These are phyloP conservation scores for Glebionis coronaria DNA, from an alignment of 129 eudicot genomes.

Conservation along the genomic window DNA sequence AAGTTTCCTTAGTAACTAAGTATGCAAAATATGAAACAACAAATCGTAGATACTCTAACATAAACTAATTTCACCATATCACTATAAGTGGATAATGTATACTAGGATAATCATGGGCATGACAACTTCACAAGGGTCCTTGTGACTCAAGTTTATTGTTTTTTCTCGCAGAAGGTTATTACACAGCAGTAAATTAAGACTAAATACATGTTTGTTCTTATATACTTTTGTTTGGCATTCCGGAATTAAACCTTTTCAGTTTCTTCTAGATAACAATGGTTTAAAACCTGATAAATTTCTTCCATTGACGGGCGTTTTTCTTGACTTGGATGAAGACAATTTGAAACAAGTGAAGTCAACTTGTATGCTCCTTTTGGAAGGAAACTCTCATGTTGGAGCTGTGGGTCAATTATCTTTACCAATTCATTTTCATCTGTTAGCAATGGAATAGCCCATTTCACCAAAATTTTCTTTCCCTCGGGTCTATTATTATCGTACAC, in stretches of 20 bases:
- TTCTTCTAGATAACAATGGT: conserved; percentile 7
- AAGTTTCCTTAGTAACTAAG: too few species aligned
- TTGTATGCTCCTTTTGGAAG: conserved; percentile 21
- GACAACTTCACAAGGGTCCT: too few species aligned
- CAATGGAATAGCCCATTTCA: conserved; percentile 26
- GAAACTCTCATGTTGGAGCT: not conserved
- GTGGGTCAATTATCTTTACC: conserved; percentile 25
- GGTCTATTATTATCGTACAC: conserved; percentile 29
- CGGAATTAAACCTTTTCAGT: not conserved
- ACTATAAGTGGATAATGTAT: too few species aligned
- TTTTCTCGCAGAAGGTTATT: too few species aligned
- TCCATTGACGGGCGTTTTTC: conserved; percentile 22
- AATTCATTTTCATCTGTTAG: conserved; percentile 9
- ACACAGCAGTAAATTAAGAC: too few species aligned
- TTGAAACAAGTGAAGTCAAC: conserved; percentile 14
- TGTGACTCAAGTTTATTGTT: too few species aligned
- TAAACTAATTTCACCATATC: too few species aligned
- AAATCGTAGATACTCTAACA: too few species aligned
- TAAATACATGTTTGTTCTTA: too few species aligned
- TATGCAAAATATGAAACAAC: too few species aligned
- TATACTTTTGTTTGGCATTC: too few species aligned
- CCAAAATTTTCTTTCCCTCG: conserved; percentile 23
- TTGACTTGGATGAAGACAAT: conserved; percentile 1
- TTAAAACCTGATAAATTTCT: conserved; percentile 13
- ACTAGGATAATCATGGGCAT: too few species aligned